A percentile compares a stretch with the other conserved stretches of the same genome.
phyloP scores from a whole-genome alignment of 2,329 filamentous ascomycete species.

The Stachybotrys chlorohalonatus region DNA sequence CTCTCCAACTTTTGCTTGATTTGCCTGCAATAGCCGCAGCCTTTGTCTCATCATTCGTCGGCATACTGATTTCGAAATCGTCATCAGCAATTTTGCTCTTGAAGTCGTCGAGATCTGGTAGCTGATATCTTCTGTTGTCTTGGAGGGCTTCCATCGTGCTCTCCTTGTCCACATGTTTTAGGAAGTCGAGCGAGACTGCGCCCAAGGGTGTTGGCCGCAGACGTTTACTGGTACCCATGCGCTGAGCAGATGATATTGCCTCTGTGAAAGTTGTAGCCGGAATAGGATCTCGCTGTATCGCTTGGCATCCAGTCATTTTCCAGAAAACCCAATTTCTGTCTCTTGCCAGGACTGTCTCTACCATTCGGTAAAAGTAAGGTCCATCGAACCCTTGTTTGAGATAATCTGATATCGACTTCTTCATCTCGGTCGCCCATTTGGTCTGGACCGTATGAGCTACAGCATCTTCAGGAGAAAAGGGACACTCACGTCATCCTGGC shows the following conservation, averaged over 20 bases:
- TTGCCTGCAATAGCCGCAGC: slow-evolving; percentile 57
- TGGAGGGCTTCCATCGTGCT: slow-evolving; percentile 63
- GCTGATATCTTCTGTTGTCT: slow-evolving; percentile 50
- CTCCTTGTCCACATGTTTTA: slow-evolving; percentile 54
- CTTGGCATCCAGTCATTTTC: slow-evolving; percentile 90
- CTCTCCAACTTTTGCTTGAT: slow-evolving; percentile 84
- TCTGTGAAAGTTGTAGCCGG: slow-evolving; percentile 58
- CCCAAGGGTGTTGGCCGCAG: slow-evolving; percentile 61
- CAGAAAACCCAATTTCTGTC: slow-evolving; percentile 99
- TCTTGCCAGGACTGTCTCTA: slow-evolving; percentile 87
- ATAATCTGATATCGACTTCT: slow-evolving; percentile 70
- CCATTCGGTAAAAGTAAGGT: slow-evolving; percentile 91
- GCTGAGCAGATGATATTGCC: slow-evolving; percentile 57
- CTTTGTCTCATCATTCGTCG: slow-evolving; percentile 52
- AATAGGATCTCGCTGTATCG: slow-evolving; percentile 70
- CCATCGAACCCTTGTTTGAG: slow-evolving; percentile 74
- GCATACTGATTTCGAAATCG: slow-evolving; percentile 81
- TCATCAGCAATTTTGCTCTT: slow-evolving; percentile 66
- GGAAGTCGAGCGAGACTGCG: slow-evolving; percentile 68
- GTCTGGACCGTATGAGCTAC: slow-evolving; percentile 35
- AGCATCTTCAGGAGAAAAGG: neutral
- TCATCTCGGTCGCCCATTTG: slow-evolving; percentile 77
- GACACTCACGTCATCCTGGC: slow-evolving; percentile 68
- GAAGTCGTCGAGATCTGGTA: slow-evolving; percentile 64
- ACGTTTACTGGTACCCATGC: slow-evolving; percentile 61